A percentile compares a stretch with the other conserved stretches of the same genome.
Conservation (phyloP, 495 filamentous ascomycete genomes). For the Evernia prunastri region DNA sequence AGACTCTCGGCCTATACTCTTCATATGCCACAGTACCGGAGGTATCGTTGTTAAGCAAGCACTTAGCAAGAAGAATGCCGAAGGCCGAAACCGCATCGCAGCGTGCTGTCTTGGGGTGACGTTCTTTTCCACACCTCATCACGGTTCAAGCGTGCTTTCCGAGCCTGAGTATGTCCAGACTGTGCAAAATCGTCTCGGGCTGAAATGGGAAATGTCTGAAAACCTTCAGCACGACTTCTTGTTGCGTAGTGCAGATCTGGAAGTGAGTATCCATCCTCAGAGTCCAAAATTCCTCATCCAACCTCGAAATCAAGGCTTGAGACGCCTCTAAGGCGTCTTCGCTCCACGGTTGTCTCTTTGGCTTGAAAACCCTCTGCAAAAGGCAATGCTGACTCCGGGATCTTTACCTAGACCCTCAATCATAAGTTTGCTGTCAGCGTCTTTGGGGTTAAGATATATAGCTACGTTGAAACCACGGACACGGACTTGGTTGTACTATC, state of each 20-base stretch:
- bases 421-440: conserved; percentile 53
- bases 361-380: background rate
- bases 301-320: background rate
- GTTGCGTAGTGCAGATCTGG: conserved; percentile 42
- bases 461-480: conserved; percentile 59
- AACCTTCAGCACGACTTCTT: conserved; percentile 45
- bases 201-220: conserved; percentile 47
- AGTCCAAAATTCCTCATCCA: background rate
- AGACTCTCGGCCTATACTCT: conserved; percentile 48
- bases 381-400: background rate
- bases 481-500: conserved; percentile 46
- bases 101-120: conserved; percentile 55
- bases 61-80: conserved; percentile 29
- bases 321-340: background rate
- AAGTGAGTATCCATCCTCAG: conserved; percentile 13
- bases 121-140: conserved; percentile 58
- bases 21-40: conserved; percentile 61
- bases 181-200: conserved; percentile 47
- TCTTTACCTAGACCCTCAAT: conserved; percentile 34
- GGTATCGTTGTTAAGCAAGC: conserved; percentile 42
- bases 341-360: background rate
- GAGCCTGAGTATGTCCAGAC: conserved; percentile 49
- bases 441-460: conserved; percentile 60
- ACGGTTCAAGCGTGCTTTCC: conserved; percentile 59
- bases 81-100: conserved; percentile 33